These are phyloP conservation scores for Rhododendron molle DNA, from an alignment of 148 eudicot species.

Conservation along the genomic window DNA sequence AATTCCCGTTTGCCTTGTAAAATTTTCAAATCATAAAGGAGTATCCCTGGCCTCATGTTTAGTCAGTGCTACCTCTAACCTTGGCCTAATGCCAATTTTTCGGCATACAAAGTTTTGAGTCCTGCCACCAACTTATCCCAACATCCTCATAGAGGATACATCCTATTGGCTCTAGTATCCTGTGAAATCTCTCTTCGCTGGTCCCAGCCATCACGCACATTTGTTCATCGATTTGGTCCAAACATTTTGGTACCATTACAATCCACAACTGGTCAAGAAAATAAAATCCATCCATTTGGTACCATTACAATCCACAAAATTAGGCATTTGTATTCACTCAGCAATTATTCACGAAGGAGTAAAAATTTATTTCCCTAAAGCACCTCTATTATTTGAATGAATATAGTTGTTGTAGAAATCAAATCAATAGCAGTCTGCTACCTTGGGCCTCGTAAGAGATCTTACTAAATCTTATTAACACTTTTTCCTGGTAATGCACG, in stretches of 20 bases:
- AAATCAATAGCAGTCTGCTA: background rate
- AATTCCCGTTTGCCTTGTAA: background rate
- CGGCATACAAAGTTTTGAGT: background rate
- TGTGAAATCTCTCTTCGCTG: background rate
- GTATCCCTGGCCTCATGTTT: background rate
- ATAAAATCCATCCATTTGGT: background rate
- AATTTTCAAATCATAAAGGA: background rate
- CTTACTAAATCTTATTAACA: background rate
- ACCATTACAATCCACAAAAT: background rate
- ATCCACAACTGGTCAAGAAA: background rate
- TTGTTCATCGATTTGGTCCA: background rate
- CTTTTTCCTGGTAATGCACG: background rate
- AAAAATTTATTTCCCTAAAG: background rate
- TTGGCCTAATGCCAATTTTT: background rate
- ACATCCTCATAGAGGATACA: background rate
- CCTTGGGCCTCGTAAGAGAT: background rate
- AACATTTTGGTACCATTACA: background rate
- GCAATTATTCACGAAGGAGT: background rate
- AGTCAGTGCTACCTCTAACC: background rate
- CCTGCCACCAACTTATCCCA: background rate
- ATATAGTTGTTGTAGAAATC: background rate
- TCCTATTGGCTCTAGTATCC: background rate
- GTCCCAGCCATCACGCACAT: background rate
- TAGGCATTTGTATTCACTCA: background rate
- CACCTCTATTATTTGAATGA: background rate